Evolutionary conservation across 768 basidiomycete species (phyloP), one percentile per base, ranked within the genome.

Genomic region (Mycena indigotica): DNA sequence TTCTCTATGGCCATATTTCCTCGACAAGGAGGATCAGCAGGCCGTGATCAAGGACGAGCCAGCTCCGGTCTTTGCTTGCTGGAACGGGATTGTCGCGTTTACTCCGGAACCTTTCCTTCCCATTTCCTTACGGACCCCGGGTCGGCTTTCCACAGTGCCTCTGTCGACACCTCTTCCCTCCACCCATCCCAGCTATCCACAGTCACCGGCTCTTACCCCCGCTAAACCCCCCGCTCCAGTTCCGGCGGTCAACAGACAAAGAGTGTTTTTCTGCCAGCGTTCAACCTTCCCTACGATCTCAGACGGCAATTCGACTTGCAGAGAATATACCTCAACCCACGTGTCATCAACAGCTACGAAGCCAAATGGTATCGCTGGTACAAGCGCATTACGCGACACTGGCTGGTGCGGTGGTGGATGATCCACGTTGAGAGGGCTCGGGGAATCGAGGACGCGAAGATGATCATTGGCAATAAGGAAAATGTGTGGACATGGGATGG

Each of bases 71-170:
- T 75, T 77, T 55, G 58, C 75, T 0, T 80, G 78, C 65, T 80
- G 78, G 78, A 80, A 80, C 50, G 79, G 79, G 28, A 75, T 79
- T 60, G 69, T 70, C 48, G 73, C 72, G 2, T 73, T 80, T 61
- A 41, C 61, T 8, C 72, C 78, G 0, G 78, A 80, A 50, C 76
- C 78, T 3, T 44, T 80, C 28, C 68, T 78, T 26, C 77, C 78
- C 15, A 55, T 75, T 29, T 57, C 69, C 46, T 68, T 77, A 3
- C 77, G 78, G 39, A 62, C 49, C 10, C 51, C 57, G 12, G 61
- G 57, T 10, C 50, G 46, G 23, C 71, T 78, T n/a, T 77, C 75
- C 0, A 63, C 53, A 0, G 32, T 66, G 21, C 72, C 75, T 3
- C 64, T 75, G 1, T 52, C 69, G 3, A 57, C 30, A n/a, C 65